Conservation (phyloP, 495 filamentous ascomycete genomes). For the Corynascus novoguineensis region DNA sequence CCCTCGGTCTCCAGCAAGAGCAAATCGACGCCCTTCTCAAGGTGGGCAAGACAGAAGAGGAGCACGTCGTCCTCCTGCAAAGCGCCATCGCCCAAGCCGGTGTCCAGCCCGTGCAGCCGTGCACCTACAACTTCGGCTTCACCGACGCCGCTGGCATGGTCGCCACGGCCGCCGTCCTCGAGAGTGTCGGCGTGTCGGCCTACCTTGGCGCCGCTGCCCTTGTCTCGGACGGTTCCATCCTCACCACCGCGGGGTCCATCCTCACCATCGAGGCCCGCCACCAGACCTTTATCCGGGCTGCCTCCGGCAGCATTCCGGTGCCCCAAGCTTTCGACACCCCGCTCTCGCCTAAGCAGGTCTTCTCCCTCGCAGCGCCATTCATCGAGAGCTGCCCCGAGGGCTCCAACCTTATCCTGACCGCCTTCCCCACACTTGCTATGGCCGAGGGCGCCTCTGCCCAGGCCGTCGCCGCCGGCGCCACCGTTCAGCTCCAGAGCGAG, state of each 20-base stretch:
- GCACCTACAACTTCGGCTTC: conserved; percentile 59
- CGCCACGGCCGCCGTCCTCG: conserved; percentile 53
- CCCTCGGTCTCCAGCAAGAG: conserved; percentile 46
- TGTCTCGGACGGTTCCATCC: conserved; percentile 46
- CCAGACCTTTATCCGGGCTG: conserved; percentile 54
- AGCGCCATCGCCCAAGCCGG: conserved; percentile 50
- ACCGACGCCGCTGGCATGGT: conserved; percentile 56
- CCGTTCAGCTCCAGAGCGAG: conserved; percentile 39
- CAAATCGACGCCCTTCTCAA: conserved; percentile 46
- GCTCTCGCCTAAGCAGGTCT: conserved; percentile 52
- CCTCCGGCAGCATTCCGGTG: conserved; percentile 42
- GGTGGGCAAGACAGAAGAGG: conserved; percentile 51
- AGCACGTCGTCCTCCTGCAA: conserved; percentile 54
- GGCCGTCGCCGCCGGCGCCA: conserved; percentile 40
- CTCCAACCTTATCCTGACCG: conserved; percentile 49
- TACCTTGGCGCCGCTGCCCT: conserved; percentile 60
- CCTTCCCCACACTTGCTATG: conserved; percentile 54
- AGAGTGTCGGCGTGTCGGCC: conserved; percentile 58
- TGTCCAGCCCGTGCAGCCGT: conserved; percentile 52
- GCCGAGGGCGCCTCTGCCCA: conserved; percentile 39
- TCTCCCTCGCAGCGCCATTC: conserved; percentile 60
- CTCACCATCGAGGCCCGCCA: conserved; percentile 58
- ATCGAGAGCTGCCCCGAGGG: conserved; percentile 55
- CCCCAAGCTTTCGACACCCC: conserved; percentile 57
- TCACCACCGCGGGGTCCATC: conserved; percentile 54